phyloP scores from a whole-genome alignment of 345 rosid species.

The Balakata baccata region DNA sequence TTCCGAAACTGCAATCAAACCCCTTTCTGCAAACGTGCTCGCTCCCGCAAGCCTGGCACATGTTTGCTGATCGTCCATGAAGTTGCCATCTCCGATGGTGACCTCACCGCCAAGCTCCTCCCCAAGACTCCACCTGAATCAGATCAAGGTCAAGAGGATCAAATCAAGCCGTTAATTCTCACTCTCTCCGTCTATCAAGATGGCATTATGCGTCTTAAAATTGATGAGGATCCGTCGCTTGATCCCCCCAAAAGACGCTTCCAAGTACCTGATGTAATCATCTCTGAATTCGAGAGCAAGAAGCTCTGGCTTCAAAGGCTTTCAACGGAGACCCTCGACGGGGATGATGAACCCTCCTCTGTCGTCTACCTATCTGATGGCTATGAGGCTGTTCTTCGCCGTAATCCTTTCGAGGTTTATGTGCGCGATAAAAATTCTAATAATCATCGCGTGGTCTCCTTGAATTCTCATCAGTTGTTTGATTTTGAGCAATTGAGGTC shows the following conservation, averaged over 20 bases:
- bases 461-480: slow-evolving; percentile 78
- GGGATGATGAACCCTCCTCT: slow-evolving; percentile 52
- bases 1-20: slow-evolving; percentile 88
- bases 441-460: slow-evolving; percentile 51
- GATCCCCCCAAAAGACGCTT: slow-evolving; percentile 66
- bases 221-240: slow-evolving; percentile 71
- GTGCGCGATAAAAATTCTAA: slow-evolving; percentile 54
- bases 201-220: slow-evolving; percentile 66
- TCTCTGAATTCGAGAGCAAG: slow-evolving; percentile 55
- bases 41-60: slow-evolving; percentile 66
- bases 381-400: slow-evolving; percentile 77
- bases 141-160: slow-evolving; percentile 28
- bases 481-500: slow-evolving; percentile 82
- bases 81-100: slow-evolving; percentile 65
- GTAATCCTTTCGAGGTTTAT: slow-evolving; percentile 79
- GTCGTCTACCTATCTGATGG: slow-evolving; percentile 58
- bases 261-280: slow-evolving; percentile 75
- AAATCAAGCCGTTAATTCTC: slow-evolving; percentile 57
- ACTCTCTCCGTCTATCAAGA: slow-evolving; percentile 65
- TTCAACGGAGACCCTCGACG: slow-evolving; percentile 48
- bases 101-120: slow-evolving; percentile 68
- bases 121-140: slow-evolving; percentile 28
- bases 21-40: slow-evolving; percentile 95
- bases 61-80: slow-evolving; percentile 47
- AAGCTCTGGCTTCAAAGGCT: slow-evolving; percentile 70